Evolutionary conservation across 192 early-diverging fungal species (phyloP), one percentile per base, ranked within the genome.

Genomic region (Umbelopsis ramanniana): DNA sequence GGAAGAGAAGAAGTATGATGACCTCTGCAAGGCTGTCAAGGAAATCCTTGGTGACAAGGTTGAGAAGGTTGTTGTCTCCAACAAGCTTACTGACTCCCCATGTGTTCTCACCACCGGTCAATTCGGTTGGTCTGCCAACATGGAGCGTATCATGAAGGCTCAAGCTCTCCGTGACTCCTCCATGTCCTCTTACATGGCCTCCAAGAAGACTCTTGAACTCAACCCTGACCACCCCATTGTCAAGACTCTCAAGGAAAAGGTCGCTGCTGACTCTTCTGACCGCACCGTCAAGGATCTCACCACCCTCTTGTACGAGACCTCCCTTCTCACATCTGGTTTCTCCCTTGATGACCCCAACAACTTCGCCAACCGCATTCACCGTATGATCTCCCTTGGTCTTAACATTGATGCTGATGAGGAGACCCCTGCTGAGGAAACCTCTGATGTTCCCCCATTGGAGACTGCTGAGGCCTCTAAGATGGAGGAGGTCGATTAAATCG

Each of bases 111-210:
- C 97, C 81, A 98, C 98, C 72, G 96, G 96, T 74, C 96, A 98
- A 85, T 97, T 93, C 79, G 98, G 97, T 71, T 99, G 97, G 97
- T 97, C 97, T 48, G 97, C 96, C 78, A 99, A 98, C 93, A 98
- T 99, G 96, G 98, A 99, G 88, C 96, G 98, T 89, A 98, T 99
- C 93, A 99, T 99, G 98, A 98, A 96, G 89, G 95, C 98, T 67
- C 98, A 99, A 87, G 97, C 98, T 50, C 92, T 99, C 82, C 94
- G 97, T 84, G 97, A 99, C 86, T 93, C 92, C 48, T 94, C 92
- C 77, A 98, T 98, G 98, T 94, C 95, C 68, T 87, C 92, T n/a
- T 99, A 98, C 94, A 99, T 99, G 98, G 95, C 94, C 45, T 95
- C 93, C 81, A 99, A 99, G 93, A 97, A 98, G 91, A 98, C 96